Conservation (phyloP, 2,329 filamentous ascomycete genomes). For the Bipolaris victoriae region DNA sequence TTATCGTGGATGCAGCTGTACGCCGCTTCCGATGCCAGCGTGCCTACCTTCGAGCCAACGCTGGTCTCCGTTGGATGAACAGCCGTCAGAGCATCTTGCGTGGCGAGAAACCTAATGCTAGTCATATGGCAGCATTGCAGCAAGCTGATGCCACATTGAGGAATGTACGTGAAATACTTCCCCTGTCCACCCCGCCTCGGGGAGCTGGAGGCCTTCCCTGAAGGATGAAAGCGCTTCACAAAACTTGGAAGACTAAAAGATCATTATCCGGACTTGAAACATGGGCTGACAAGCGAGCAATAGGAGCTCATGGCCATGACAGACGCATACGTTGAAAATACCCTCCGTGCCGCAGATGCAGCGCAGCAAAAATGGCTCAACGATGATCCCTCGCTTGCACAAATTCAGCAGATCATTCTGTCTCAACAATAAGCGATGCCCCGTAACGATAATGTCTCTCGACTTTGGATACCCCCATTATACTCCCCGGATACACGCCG, state of each 20-base stretch:
- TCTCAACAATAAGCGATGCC: conserved; percentile 31
- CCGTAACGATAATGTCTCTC: neutral
- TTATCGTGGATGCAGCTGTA: conserved; percentile 65
- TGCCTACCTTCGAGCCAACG: conserved; percentile 64
- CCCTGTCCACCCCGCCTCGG: neutral
- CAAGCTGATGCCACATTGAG: conserved; percentile 56
- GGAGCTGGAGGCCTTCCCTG: neutral
- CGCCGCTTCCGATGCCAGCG: conserved; percentile 67
- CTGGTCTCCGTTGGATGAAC: conserved; percentile 65
- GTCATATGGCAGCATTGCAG: conserved; percentile 57
- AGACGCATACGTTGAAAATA: conserved; percentile 62
- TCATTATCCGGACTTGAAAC: neutral
- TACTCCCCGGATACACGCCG: conserved; percentile 4
- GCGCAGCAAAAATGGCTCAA: conserved; percentile 66
- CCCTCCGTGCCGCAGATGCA: conserved; percentile 61
- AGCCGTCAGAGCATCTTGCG: conserved; percentile 58
- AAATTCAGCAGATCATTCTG: conserved; percentile 53
- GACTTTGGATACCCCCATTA: neutral
- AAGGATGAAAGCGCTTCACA: neutral
- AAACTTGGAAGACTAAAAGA: neutral
- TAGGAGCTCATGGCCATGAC: conserved; percentile 65
- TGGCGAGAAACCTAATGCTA: conserved; percentile 56
- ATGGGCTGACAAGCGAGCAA: conserved; percentile 1
- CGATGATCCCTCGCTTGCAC: conserved; percentile 64
- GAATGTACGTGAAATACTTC: conserved; percentile 48